phyloP scores from a whole-genome alignment of 1,284 basidiomycete species.

The Volvariella surrecta region DNA sequence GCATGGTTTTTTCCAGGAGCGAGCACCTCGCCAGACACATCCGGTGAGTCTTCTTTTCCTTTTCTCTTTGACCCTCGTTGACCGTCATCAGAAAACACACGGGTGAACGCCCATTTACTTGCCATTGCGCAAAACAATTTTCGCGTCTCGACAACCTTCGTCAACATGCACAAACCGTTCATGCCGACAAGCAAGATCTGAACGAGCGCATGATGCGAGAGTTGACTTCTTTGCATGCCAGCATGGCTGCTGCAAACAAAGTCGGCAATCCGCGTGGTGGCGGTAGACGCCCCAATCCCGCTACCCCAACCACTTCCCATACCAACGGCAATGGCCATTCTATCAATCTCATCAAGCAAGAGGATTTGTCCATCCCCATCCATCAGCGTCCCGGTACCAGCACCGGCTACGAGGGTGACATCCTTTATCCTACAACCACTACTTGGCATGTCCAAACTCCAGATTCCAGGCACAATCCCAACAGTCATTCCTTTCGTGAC shows the following conservation, averaged over 20 bases:
- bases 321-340: constrained; percentile 4
- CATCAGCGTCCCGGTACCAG: constrained; percentile 56
- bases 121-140: constrained; percentile 93
- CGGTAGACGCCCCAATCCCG: constrained; percentile 23
- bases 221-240: constrained; percentile 79
- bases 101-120: constrained; percentile 91
- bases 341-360: constrained; percentile 42
- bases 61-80: constrained; percentile 11
- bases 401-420: constrained; percentile 59
- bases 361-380: constrained; percentile 31
- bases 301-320: constrained; percentile 3
- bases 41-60: constrained; percentile 43
- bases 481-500: constrained; percentile 61
- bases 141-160: constrained; percentile 94
- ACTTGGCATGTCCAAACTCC: constrained; percentile 14
- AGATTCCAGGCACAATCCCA: constrained; percentile 15
- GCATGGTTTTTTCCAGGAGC: constrained; percentile 92
- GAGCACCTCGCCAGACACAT: constrained; percentile 96
- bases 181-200: constrained; percentile 80
- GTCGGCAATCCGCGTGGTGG: constrained; percentile 32
- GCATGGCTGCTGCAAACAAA: constrained; percentile 71
- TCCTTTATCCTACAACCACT: constrained; percentile 15
- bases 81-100: constrained; percentile 94
- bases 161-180: constrained; percentile 94
- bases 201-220: constrained; percentile 93